Conservation (phyloP, 257 asterid species). For the Mitragyna speciosa region DNA sequence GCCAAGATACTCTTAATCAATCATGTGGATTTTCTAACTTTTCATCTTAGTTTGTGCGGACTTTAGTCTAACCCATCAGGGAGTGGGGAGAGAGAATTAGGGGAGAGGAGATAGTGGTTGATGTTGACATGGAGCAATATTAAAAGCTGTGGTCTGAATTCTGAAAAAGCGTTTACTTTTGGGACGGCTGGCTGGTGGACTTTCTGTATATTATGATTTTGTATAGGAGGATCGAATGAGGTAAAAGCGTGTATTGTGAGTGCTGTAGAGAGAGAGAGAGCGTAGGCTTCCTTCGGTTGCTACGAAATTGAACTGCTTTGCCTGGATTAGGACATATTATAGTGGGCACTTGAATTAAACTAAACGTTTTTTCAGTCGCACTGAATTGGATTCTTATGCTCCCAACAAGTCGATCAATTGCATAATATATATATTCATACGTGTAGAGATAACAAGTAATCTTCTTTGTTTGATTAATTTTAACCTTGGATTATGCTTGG, state of each 20-base stretch:
- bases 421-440: background rate
- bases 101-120: constrained; percentile 50
- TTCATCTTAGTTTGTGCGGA: constrained; percentile 52
- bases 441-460: background rate
- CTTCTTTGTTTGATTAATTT: background rate
- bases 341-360: constrained; percentile 31
- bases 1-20: constrained; percentile 40
- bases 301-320: constrained; percentile 10
- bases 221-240: constrained; percentile 10
- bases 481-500: background rate
- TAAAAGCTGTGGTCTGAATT: constrained; percentile 60
- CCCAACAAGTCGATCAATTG: constrained; percentile 11
- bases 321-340: constrained; percentile 29
- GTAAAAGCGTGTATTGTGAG: constrained; percentile 43
- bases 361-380: constrained; percentile 21
- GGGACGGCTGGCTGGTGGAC: constrained; percentile 76
- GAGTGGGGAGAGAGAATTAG: constrained; percentile 22
- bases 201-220: constrained; percentile 34
- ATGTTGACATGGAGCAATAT: constrained; percentile 79
- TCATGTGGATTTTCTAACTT: constrained; percentile 45
- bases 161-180: constrained; percentile 85
- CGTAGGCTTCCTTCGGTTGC: background rate
- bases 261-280: constrained; percentile 22
- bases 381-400: constrained; percentile 8
- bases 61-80: constrained; percentile 37